Conservation (phyloP, 495 filamentous ascomycete genomes). For the Daldinia bambusicola region DNA sequence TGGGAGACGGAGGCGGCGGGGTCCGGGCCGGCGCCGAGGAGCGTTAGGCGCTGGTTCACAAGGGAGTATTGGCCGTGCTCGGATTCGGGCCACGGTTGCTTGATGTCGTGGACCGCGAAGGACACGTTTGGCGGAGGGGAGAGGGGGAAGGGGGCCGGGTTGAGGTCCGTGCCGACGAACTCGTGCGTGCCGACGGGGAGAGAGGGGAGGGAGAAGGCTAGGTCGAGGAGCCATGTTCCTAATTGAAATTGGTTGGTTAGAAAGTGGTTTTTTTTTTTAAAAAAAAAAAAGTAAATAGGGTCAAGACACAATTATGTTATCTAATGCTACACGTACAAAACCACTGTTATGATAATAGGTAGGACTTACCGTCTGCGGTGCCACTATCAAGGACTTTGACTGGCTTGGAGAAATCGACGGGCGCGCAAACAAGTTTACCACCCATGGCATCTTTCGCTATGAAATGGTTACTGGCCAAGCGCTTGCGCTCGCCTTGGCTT, state of each 20-base stretch:
- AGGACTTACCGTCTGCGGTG: neutral
- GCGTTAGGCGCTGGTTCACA: neutral
- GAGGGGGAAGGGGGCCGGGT: slow-evolving; percentile 2
- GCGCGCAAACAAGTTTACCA: neutral
- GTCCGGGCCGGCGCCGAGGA: neutral
- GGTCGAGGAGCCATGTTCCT: slow-evolving; percentile 10
- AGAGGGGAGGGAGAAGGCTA: neutral
- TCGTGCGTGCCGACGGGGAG: neutral
- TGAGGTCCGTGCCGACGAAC: slow-evolving; percentile 9
- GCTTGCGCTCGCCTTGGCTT: slow-evolving; percentile 1
- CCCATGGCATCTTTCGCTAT: slow-evolving; percentile 6
- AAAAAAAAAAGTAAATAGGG: too few relatives aligned
- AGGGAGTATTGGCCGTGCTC: neutral
- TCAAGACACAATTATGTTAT: too few relatives aligned
- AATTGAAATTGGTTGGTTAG: neutral
- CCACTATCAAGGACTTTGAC: neutral
- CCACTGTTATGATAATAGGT: too few relatives aligned
- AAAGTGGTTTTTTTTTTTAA: too few relatives aligned
- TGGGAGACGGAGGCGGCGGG: slow-evolving; percentile 1
- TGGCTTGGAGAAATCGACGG: neutral
- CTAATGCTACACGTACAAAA: too few relatives aligned
- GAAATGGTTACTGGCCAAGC: slow-evolving; percentile 6
- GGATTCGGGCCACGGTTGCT: neutral
- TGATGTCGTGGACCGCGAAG: slow-evolving; percentile 4
- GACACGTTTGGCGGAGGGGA: neutral